Base-by-base conservation (phyloP, 805 yeast genomes). In the Scheffersomyces amazonensis region DNA sequence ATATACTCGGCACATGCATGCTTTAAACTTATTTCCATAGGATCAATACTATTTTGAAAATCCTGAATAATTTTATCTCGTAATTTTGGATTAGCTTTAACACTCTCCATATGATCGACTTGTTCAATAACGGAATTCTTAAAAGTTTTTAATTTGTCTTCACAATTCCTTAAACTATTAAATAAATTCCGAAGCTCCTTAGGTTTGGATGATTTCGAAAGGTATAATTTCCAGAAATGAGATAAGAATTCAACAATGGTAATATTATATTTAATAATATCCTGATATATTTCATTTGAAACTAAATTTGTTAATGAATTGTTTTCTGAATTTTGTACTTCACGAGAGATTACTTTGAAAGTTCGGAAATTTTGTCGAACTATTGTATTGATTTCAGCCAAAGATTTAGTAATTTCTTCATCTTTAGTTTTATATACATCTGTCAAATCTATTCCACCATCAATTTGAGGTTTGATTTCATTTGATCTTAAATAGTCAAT, bases 241-340 rank as follows among this genome's bases (percentile, higher is more conserved):
- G 70, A 64, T 17, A 69, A 49, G 38, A 68, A 66, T 47, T 69
- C 75, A 35, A 59, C 59, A n/a, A 63, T 51, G 3, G 72, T 68
- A 36, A 66, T 58, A 43, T 67, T 68, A 46, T 58, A 62, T 4
- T 59, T 52, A 13, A 65, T 54, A 30, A 69, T 58, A 31, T 64
- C 69, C 40, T 66, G 68, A 5, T 53, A 49, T 8, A 50, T 37
- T 8, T 45, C 38, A 3, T 51, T 50, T 3, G 67, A 54, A 1
- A 66, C 49, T 19, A 65, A 49, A 19, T 47, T 41, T 2, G 36
- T 21, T 27, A 34, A 38, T n/a, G 23, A 20, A 16, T 35, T 18
- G 11, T 50, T 20, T 23, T 36, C 18, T 13, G 16, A 15, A 19
- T 32, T 20, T 17, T 10, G n/a, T 37, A 39, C 32, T 17, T 34